Conservation (phyloP, 257 asterid genomes). For the Gynochthodes officinalis region DNA sequence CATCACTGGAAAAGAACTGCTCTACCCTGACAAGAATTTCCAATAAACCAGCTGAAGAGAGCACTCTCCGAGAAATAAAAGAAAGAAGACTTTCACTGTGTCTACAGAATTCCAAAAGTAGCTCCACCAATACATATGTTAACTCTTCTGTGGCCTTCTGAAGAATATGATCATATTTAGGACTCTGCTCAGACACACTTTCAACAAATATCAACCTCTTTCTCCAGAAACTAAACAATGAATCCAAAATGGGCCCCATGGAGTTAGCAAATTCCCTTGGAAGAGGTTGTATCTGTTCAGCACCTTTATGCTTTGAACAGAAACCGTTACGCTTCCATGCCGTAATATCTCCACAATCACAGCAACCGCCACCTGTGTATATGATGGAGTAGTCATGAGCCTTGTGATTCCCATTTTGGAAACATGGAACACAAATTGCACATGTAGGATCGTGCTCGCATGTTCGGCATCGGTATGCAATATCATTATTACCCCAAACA, state of each 20-base stretch:
- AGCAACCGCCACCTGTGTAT: conserved; percentile 93
- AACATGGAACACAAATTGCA: conserved; percentile 96
- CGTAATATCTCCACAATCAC: conserved; percentile 98
- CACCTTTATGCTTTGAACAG: conserved; percentile 91
- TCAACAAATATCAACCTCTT: conserved; percentile 42
- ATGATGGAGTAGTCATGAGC: conserved; percentile 89
- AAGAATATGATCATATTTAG: conserved; percentile 31
- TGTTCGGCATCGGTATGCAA: conserved; percentile 90
- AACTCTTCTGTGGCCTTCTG: conserved; percentile 56
- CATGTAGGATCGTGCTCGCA: conserved; percentile 97
- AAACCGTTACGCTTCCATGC: conserved; percentile 99
- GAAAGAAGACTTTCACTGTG: conserved; percentile 87
- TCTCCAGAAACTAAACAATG: conserved; percentile 66
- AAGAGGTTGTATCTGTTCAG: conserved; percentile 85
- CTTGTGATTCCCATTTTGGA: conserved; percentile 85
- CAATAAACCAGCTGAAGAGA: conserved; percentile 63
- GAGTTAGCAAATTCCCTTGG: conserved; percentile 54
- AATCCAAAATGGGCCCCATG: conserved; percentile 74
- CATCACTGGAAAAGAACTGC: conserved; percentile 41
- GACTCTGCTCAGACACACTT: conserved; percentile 36
- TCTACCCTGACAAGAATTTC: conserved; percentile 76
- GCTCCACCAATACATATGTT: conserved; percentile 71
- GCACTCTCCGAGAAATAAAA: conserved; percentile 74
- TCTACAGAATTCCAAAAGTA: conserved; percentile 75
- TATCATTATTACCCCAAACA: conserved; percentile 87